phyloP scores from a whole-genome alignment of 208 protist genomes.

The Leishmania aethiopica region DNA sequence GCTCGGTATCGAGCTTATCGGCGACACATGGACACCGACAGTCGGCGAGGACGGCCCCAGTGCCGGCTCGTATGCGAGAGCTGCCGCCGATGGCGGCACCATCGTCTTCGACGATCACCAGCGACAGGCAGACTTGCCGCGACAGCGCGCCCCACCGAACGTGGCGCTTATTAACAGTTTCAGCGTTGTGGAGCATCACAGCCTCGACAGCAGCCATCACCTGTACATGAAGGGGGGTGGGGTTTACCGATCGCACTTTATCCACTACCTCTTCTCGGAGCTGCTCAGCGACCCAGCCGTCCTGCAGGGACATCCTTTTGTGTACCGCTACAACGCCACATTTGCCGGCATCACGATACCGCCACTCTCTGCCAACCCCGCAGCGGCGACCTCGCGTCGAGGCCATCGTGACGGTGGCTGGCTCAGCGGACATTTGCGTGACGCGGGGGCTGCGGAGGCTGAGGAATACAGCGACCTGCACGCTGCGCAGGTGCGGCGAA shows the following conservation, averaged over 20 bases:
- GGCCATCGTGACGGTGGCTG: neutral
- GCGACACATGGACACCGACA: constrained; percentile 65
- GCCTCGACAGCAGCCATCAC: constrained; percentile 73
- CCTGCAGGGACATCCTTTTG: constrained; percentile 49
- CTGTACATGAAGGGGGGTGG: constrained; percentile 75
- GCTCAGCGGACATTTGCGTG: neutral
- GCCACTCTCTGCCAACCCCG: constrained; percentile 27
- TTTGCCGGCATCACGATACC: constrained; percentile 72
- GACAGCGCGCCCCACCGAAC: constrained; percentile 45
- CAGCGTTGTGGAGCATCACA: constrained; percentile 86
- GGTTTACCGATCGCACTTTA: constrained; percentile 83
- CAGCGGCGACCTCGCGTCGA: neutral
- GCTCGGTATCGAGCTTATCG: constrained; percentile 85
- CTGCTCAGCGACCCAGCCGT: constrained; percentile 48
- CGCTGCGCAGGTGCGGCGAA: constrained; percentile 7
- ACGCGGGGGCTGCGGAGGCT: neutral
- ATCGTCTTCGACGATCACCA: neutral
- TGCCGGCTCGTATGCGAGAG: too few relatives aligned
- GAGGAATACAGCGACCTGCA: constrained; percentile 14
- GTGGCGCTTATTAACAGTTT: constrained; percentile 87
- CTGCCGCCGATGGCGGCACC: neutral
- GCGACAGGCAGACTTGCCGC: constrained; percentile 9
- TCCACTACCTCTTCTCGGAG: constrained; percentile 70
- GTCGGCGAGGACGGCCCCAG: constrained; percentile 31
- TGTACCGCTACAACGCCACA: constrained; percentile 76